Conservation (phyloP, 768 basidiomycete species). For the Tubosaeta brunneosetosa region DNA sequence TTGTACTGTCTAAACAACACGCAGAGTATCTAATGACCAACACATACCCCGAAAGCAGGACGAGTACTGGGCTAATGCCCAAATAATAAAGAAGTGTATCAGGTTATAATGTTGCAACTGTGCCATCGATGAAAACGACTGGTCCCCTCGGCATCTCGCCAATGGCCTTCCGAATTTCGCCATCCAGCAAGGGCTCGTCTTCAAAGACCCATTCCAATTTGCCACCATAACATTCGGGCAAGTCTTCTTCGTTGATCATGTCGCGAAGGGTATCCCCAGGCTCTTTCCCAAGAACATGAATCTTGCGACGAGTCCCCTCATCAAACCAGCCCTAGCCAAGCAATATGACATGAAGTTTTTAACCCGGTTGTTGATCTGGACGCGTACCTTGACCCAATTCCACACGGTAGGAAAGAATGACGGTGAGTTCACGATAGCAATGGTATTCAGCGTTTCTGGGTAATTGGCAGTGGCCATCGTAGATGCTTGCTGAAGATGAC, state of each 20-base stretch:
- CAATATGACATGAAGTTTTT: neutral
- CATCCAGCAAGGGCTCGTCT: slow-evolving; percentile 63
- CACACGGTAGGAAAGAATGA: slow-evolving; percentile 80
- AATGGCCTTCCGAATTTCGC: slow-evolving; percentile 42
- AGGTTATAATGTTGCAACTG: slow-evolving; percentile 26
- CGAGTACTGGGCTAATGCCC: no score
- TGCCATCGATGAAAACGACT: slow-evolving; percentile 44
- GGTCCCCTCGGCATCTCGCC: slow-evolving; percentile 55
- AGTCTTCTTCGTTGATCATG: slow-evolving; percentile 43
- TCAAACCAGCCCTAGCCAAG: slow-evolving; percentile 66
- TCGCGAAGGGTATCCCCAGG: slow-evolving; percentile 48
- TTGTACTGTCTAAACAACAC: slow-evolving; percentile 17
- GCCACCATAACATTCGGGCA: slow-evolving; percentile 75
- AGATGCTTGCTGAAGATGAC: slow-evolving; percentile 72
- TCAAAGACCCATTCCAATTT: slow-evolving; percentile 65
- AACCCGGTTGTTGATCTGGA: neutral
- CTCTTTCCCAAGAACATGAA: slow-evolving; percentile 66
- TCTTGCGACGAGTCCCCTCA: slow-evolving; percentile 70
- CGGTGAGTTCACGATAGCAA: slow-evolving; percentile 74
- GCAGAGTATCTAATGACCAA: slow-evolving; percentile 9
- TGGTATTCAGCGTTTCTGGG: slow-evolving; percentile 68
- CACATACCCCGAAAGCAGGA: neutral
- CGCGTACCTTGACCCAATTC: slow-evolving; percentile 72
- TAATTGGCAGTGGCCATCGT: slow-evolving; percentile 75
- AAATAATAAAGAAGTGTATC: no score